Base-by-base conservation (phyloP, 1,284 basidiomycete genomes). In the Austropuccinia psidii region DNA sequence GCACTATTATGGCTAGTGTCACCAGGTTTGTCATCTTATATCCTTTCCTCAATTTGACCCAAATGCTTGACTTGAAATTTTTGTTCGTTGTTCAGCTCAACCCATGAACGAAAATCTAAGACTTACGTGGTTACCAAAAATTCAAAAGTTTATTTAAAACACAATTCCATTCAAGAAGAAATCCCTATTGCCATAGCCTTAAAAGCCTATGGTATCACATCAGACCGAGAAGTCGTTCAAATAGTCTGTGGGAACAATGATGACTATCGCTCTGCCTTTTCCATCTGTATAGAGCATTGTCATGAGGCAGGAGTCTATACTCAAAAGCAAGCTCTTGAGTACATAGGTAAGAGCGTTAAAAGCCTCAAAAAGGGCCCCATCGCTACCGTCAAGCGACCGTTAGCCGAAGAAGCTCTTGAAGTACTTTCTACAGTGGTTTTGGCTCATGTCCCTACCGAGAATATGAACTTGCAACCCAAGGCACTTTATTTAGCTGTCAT, bases 401-500 rank as follows among this genome's bases (percentile, higher is more conserved):
- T 89, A 17, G 89, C 88, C 85, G 96, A 99, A 81, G 93, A 98
- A 81, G 97, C 95, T 0, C 83, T 96, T 73, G 95, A 98, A 79
- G 93, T 95, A 3, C 85, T 99, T 15, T 93, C 95, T 0, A 95
- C 96, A 1, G 96, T 98, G 79, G 92, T 99, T 6, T 86, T 99
- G 58, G 94, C 94, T 4, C 96, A 99, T 82, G 93, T 99, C 1
- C 91, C 93, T 2, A 93, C 98, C 35, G 86, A 88, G 65, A 87
- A 90, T 27, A 85, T 96, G 75, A 93, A 98, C 82, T 93, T 98
- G 81, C 85, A 91, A 61, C 87, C 93, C 13, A 99, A 99, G 81
- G 93, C 93, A 33, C 91, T 98, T 78, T 98, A 98, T 81, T 90
- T 98, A 41, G 94, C 93, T 1, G 96, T 93, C 0, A 99, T 99